Evolutionary conservation across 345 rosid genomes (phyloP).

Genomic region (Salix suchowensis): DNA sequence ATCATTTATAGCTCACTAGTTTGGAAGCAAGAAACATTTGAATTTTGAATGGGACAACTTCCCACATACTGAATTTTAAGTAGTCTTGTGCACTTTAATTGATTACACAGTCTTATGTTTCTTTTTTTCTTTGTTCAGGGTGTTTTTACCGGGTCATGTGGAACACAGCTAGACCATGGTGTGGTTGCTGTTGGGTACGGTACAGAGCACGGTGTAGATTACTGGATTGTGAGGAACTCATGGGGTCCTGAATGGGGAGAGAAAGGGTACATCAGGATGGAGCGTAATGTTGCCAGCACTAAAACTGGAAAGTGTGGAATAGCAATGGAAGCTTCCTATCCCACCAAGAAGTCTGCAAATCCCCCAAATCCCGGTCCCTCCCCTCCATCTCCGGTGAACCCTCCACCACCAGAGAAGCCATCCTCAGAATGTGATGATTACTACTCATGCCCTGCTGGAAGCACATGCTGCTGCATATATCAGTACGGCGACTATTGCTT

Average conservation of each 20-base stretch:
- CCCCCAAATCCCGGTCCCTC: constrained; percentile 29
- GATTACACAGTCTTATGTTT: neutral
- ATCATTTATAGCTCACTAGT: neutral
- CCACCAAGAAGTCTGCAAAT: constrained; percentile 22
- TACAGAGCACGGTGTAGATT: constrained; percentile 14
- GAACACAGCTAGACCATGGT: constrained; percentile 24
- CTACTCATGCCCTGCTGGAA: constrained; percentile 23
- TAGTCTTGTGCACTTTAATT: neutral
- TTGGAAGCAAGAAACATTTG: neutral
- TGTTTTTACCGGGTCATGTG: constrained; percentile 22
- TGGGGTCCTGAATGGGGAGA: constrained; percentile 30
- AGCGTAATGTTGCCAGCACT: constrained; percentile 20
- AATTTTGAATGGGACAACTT: neutral
- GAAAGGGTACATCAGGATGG: constrained; percentile 22
- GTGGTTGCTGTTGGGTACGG: constrained; percentile 28
- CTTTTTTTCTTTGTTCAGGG: constrained; percentile 5
- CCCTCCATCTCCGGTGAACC: constrained; percentile 28
- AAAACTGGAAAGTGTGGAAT: constrained; percentile 26
- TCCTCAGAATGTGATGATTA: constrained; percentile 18
- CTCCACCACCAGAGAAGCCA: constrained; percentile 20
- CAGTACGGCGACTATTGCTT: constrained; percentile 13
- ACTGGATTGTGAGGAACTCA: constrained; percentile 27
- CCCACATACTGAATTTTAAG: neutral
- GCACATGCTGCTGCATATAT: constrained; percentile 30
- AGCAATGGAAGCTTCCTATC: constrained; percentile 24